Conservation (phyloP, 148 eudicot genomes). For the Beta vulgaris region DNA sequence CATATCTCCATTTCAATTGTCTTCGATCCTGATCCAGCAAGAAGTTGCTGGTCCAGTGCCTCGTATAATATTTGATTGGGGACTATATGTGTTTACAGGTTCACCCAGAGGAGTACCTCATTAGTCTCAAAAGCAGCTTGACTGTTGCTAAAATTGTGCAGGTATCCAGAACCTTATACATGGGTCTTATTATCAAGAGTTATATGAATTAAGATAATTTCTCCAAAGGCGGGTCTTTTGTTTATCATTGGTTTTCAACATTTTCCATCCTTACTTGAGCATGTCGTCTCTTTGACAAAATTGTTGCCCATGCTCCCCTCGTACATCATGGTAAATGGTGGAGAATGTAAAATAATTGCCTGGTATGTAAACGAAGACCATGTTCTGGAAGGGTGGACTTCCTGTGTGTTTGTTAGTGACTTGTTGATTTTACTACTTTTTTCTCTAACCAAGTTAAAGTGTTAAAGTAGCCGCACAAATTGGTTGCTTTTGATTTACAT, state of each 20-base stretch:
- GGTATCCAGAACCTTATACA: slow-evolving; percentile 34
- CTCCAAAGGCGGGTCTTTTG: neutral
- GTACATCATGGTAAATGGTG: neutral
- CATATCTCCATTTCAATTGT: neutral
- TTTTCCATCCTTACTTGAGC: neutral
- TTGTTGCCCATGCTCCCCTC: neutral
- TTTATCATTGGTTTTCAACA: neutral
- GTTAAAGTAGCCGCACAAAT: too few species aligned
- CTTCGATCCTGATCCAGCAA: neutral
- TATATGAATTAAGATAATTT: neutral
- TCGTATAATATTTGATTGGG: slow-evolving; percentile 3
- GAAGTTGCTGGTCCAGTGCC: neutral
- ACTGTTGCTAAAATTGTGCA: slow-evolving; percentile 68
- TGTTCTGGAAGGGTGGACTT: neutral
- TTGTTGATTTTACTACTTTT: neutral
- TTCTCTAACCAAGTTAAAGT: neutral
- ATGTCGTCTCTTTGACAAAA: neutral
- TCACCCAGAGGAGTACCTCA: slow-evolving; percentile 77
- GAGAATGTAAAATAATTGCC: neutral
- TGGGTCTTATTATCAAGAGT: neutral
- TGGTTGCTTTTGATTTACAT: too few species aligned
- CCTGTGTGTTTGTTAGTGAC: neutral
- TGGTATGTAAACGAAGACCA: neutral
- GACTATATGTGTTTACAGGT: slow-evolving; percentile 45
- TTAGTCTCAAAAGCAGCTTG: slow-evolving; percentile 64